Evolutionary conservation across 352 stramenopile genomes (phyloP).

Genomic region (Peronospora farinosa): DNA sequence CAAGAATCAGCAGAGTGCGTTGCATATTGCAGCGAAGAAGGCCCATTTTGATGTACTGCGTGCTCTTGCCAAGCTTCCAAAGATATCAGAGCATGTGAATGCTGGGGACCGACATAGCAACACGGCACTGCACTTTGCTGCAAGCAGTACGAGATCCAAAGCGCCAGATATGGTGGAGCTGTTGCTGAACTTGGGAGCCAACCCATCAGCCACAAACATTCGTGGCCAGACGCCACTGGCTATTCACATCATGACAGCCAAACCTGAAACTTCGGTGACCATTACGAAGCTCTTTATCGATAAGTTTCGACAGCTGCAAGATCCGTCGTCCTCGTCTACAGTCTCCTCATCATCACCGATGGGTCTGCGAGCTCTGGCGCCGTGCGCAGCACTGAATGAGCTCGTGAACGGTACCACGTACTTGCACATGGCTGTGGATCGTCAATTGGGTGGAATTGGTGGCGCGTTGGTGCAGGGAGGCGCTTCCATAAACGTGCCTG

Average conservation of each 20-base stretch:
- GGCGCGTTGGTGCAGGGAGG: slow-evolving; percentile 58
- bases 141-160: slow-evolving; percentile 49
- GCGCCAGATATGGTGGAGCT: slow-evolving; percentile 63
- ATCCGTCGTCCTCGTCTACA: slow-evolving; percentile 8
- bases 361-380: slow-evolving; percentile 3
- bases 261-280: slow-evolving; percentile 41
- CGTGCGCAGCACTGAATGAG: slow-evolving; percentile 45
- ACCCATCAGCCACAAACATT: slow-evolving; percentile 58
- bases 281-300: slow-evolving; percentile 56
- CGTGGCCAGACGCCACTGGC: slow-evolving; percentile 77
- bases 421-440: slow-evolving; percentile 76
- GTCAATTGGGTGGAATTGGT: slow-evolving; percentile 56
- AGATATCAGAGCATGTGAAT: slow-evolving; percentile 65
- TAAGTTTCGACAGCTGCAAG: slow-evolving; percentile 31
- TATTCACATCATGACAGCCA: slow-evolving; percentile 78
- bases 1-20: slow-evolving; percentile 81
- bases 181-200: slow-evolving; percentile 60
- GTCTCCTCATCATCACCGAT: slow-evolving; percentile 19
- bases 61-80: slow-evolving; percentile 71
- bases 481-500: slow-evolving; percentile 79
- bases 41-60: slow-evolving; percentile 74
- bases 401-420: slow-evolving; percentile 76
- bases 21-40: slow-evolving; percentile 81
- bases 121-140: slow-evolving; percentile 78
- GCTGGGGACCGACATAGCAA: slow-evolving; percentile 70